Base-by-base conservation (phyloP, 1,284 basidiomycete genomes). In the Xerocomus amazonicus region DNA sequence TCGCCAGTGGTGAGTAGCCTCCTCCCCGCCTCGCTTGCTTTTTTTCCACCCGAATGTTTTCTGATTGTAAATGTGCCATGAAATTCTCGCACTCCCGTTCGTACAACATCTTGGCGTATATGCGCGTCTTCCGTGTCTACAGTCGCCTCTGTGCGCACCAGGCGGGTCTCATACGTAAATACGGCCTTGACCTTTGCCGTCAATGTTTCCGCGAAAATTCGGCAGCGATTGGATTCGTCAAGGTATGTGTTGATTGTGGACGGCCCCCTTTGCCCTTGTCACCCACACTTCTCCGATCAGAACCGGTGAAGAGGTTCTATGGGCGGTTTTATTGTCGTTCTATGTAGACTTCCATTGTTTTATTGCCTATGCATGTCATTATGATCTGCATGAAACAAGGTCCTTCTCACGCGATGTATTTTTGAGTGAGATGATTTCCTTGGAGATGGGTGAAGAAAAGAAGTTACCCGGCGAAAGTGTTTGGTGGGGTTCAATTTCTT, bases 121-220 rank as follows among this genome's bases (percentile, higher is more conserved):
- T 23, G 19, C 19, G 19, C 29, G 29, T 31, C 12, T 31, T 16
- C 27, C 48, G 29, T 32, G 34, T 42, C 29, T 33, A 29, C 47
- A 93, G 91, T 83, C 92, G 94, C 70, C 90, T 93, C 69, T 97
- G 93, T 70, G 88, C 90, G 43, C 93, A 97, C 77, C 90, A 91
- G 73, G 93, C 92, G 65, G 93, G 93, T 88, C 84, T 97, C 71
- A 92, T 97, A 75, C 90, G 87, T 71, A 91, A 91, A 73, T 92
- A 92, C 76, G 92, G 92, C 53, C 83, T 97, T 66, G 91, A 96
- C 77, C 88, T 96, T 65, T 97, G 93, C 80, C 90, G 93, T 73
- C 93, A 97, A 76, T 97, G 93, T 77, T 97, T 97, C 89, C 90
- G 94, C 65, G 94, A 97, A 79, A 94, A 94, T 78, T 82, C 91